Conservation (phyloP, 2,329 filamentous ascomycete genomes). For the Aulographum hederae region DNA sequence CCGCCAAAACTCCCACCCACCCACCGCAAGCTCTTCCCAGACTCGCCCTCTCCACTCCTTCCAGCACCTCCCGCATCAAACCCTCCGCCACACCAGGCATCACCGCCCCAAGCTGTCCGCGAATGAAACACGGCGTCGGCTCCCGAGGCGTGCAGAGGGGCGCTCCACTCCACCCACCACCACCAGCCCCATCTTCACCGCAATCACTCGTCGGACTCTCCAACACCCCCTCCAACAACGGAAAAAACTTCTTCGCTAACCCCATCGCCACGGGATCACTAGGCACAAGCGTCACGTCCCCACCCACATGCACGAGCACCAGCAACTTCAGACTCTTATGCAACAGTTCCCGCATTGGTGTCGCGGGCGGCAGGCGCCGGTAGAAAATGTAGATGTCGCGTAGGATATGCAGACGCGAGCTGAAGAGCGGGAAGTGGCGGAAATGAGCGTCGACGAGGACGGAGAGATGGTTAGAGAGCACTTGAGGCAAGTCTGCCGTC, state of each 20-base stretch:
- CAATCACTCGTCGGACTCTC: too few relatives aligned
- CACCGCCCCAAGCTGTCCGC: slow-evolving; percentile 16
- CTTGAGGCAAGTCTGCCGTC: slow-evolving; percentile 8
- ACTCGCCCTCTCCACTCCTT: slow-evolving; percentile 13
- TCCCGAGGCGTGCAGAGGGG: not conserved
- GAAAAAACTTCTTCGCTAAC: slow-evolving; percentile 4
- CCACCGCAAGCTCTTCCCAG: slow-evolving; percentile 13
- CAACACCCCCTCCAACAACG: too few relatives aligned
- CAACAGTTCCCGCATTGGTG: not conserved
- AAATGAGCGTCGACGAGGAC: slow-evolving; percentile 17
- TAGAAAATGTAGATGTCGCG: slow-evolving; percentile 15
- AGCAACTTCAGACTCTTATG: slow-evolving; percentile 17
- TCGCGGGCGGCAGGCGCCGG: not conserved
- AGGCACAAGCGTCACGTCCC: slow-evolving; percentile 15
- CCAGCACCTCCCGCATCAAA: slow-evolving; percentile 16
- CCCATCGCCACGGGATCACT: slow-evolving; percentile 5
- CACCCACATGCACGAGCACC: slow-evolving; percentile 19
- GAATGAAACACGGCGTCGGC: slow-evolving; percentile 19
- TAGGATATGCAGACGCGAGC: slow-evolving; percentile 15
- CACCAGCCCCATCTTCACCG: not conserved
- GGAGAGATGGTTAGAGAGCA: slow-evolving; percentile 14
- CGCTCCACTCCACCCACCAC: too few relatives aligned
- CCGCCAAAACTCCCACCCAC: slow-evolving; percentile 16
- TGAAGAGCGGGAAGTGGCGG: slow-evolving; percentile 15
- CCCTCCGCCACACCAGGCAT: slow-evolving; percentile 15